phyloP scores from a whole-genome alignment of 2,329 filamentous ascomycete genomes.

The Aspergillus pseudoglaucus region DNA sequence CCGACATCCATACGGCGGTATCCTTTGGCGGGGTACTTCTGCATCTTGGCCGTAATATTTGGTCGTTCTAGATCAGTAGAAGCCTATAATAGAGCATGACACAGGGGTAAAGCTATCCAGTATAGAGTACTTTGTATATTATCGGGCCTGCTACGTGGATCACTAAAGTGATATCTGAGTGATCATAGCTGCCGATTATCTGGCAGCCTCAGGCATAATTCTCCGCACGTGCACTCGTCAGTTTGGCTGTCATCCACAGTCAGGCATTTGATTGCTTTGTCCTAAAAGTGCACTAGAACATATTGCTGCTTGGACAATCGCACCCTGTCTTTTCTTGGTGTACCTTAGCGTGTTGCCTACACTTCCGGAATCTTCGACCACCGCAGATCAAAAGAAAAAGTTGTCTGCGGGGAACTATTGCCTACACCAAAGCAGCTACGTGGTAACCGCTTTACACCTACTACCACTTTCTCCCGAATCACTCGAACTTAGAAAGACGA shows the following conservation, averaged over 20 bases:
- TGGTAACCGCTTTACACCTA: background rate
- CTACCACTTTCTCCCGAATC: conserved; percentile 4
- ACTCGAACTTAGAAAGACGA: conserved; percentile 1
- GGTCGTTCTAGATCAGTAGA: too few species aligned
- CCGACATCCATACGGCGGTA: conserved; percentile 25
- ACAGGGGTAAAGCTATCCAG: too few species aligned
- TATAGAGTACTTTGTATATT: too few species aligned
- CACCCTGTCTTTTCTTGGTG: background rate
- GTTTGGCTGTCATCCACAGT: background rate
- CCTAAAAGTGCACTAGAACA: background rate
- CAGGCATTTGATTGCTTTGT: background rate
- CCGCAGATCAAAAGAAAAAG: conserved; percentile 5
- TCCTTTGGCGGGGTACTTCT: conserved; percentile 12
- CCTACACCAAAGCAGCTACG: background rate
- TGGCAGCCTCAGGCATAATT: conserved; percentile 17
- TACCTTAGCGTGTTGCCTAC: background rate
- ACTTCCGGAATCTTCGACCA: conserved; percentile 29
- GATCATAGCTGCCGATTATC: background rate
- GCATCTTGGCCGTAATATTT: background rate
- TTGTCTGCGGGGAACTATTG: conserved; percentile 7
- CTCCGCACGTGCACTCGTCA: conserved; percentile 13
- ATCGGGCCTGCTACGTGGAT: background rate
- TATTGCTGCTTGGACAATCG: background rate
- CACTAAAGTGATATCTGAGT: background rate
- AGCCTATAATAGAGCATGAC: too few species aligned